phyloP scores from a whole-genome alignment of 495 filamentous ascomycete species.

The Xylaria telfairii region DNA sequence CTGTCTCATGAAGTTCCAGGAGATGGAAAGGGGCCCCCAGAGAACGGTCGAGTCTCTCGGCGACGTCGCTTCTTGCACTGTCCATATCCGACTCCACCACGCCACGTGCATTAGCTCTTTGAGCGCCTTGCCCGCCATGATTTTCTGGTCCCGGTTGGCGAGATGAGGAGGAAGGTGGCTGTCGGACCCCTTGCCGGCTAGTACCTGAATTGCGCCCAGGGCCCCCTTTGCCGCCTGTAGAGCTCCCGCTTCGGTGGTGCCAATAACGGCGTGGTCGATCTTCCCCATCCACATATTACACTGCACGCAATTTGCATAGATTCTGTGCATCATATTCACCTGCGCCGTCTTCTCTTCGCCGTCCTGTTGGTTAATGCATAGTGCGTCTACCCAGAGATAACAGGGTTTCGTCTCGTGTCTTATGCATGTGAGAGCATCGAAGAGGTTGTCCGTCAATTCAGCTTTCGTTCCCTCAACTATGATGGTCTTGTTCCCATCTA shows the following conservation, averaged over 20 bases:
- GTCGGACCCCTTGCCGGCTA: slow-evolving; percentile 12
- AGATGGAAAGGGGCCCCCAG: slow-evolving; percentile 28
- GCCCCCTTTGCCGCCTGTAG: slow-evolving; percentile 15
- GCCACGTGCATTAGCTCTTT: slow-evolving; percentile 13
- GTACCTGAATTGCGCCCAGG: slow-evolving; percentile 17
- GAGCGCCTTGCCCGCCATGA: slow-evolving; percentile 13
- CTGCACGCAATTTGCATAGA: slow-evolving; percentile 34
- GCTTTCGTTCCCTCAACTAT: slow-evolving; percentile 26
- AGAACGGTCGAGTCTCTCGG: slow-evolving; percentile 17
- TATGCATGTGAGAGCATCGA: slow-evolving; percentile 30
- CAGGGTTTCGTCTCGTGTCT: slow-evolving; percentile 28
- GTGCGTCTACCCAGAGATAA: slow-evolving; percentile 37
- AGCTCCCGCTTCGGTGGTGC: slow-evolving; percentile 11
- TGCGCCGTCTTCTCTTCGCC: slow-evolving; percentile 41
- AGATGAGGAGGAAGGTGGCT: neutral
- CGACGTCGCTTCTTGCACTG: slow-evolving; percentile 33
- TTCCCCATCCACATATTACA: slow-evolving; percentile 26
- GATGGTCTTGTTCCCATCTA: slow-evolving; percentile 16
- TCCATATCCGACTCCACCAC: slow-evolving; percentile 39
- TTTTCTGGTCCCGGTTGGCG: neutral
- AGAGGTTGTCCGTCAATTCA: slow-evolving; percentile 29
- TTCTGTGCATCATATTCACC: slow-evolving; percentile 44
- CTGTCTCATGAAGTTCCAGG: slow-evolving; percentile 24
- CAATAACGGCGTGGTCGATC: slow-evolving; percentile 11
- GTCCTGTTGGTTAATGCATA: slow-evolving; percentile 40